Evolutionary conservation across 805 yeast species (phyloP), one percentile per base, ranked within the genome.

Genomic region (Candida lessepsii): DNA sequence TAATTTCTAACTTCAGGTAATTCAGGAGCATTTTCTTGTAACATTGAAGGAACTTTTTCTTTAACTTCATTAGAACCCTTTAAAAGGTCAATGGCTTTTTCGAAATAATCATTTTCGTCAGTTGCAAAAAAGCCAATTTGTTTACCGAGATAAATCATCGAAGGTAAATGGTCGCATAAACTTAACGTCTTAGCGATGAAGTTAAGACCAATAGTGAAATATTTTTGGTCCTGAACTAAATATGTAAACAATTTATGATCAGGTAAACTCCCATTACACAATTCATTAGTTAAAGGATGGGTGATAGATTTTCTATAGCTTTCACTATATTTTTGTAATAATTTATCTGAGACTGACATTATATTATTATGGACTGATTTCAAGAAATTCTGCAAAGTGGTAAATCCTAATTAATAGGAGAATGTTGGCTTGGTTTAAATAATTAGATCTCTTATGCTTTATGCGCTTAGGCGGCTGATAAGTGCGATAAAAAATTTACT

Each of bases 61-160:
- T 59, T 44, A 10, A 68, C 46, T 11, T 52, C 53, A 5, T 41
- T 34, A 13, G 31, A 37, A 2, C 14, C 28, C 21, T 45, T 44
- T 32, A 65, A 59, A 27, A 66, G 63, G 1, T 32, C 24, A 30
- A 65, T 43, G 5, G 53, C 41, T 9, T 21, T 49, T 10, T 49
- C 49, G 45, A 76, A 76, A 45, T 76, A 76, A 33, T 65, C 64
- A 49, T 75, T 73, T 47, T 76, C 81, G 39, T 66, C 71, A 31
- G 61, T 63, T 10, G 73, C 61, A 25, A 77, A 57, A 45, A 74
- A 72, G 1, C 80, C 81, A 42, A 76, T 65, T 45, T 76, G 78
- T 42, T 72, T 73, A 2, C 75, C 72, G 19, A 77, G 45, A 0
- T 54, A 53, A 17, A 74, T 55, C n/a, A 67, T 57, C 0, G 76